Evolutionary conservation across 192 early-diverging fungal genomes (phyloP).

Genomic region (Backusella tuberculispora): DNA sequence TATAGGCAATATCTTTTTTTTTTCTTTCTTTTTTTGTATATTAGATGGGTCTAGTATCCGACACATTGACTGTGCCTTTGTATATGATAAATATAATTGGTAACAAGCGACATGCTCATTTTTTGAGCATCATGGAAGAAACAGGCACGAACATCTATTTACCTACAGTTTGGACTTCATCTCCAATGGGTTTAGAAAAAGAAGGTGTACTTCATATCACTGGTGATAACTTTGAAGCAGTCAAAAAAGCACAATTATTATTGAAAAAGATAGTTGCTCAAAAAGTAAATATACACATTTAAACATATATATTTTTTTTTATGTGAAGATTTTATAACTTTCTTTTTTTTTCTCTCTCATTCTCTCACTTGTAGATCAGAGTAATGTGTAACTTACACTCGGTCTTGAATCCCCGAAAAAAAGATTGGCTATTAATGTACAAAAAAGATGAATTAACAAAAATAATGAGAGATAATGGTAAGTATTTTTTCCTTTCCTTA

Average conservation of each 20-base stretch:
- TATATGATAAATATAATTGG: slow-evolving; percentile 1
- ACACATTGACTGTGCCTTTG: slow-evolving; percentile 7
- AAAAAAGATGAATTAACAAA: slow-evolving; percentile 55
- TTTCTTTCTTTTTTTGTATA: neutral
- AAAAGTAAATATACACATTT: slow-evolving; percentile 16
- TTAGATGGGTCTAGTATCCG: slow-evolving; percentile 10
- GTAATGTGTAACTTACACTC: slow-evolving; percentile 31
- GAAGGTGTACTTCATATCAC: slow-evolving; percentile 10
- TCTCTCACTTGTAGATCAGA: slow-evolving; percentile 24
- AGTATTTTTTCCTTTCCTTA: slow-evolving; percentile 7
- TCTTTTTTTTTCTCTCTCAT: neutral
- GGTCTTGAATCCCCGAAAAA: slow-evolving; percentile 61
- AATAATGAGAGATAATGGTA: slow-evolving; percentile 75
- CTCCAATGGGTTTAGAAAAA: slow-evolving; percentile 6
- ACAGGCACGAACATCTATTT: slow-evolving; percentile 19
- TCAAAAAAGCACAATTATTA: neutral
- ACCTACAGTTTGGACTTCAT: neutral
- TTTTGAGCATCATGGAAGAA: slow-evolving; percentile 9
- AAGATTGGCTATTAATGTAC: slow-evolving; percentile 72
- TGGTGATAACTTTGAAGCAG: slow-evolving; percentile 8
- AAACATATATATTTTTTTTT: neutral
- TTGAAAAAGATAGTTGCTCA: slow-evolving; percentile 9
- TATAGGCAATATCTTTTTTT: neutral
- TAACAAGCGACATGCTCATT: neutral
- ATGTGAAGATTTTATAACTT: neutral